Base-by-base conservation (phyloP, 2,329 filamentous ascomycete genomes). In the Aspergillus amoenus region DNA sequence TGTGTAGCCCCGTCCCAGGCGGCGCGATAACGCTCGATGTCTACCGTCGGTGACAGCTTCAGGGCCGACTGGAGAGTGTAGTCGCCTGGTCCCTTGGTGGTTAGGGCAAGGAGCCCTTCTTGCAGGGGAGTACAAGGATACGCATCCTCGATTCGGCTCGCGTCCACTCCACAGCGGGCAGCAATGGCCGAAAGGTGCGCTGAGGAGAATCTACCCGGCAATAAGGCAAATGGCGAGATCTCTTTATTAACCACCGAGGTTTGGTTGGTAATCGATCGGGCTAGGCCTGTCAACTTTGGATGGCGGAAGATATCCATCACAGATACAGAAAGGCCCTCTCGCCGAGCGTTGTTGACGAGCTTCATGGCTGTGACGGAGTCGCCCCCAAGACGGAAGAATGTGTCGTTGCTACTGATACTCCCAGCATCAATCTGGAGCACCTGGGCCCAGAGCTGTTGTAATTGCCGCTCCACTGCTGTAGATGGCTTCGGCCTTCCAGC, bases 111-210 rank as follows among this genome's bases (percentile, higher is more conserved):
- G 9, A 59, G 22, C 7, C 47, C 56, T 42, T 59, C 46, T 41
- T 59, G 56, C 15, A 55, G 24, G 2, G 52, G 42, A 1, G 56
- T 59, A 18, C 46, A 55, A 5, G 56, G 56, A 18, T 55, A 59
- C 3, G 48, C 30, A 41, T 57, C 55, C 3, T 57, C 43, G 11
- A 57, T 48, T 9, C 34, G 15, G 21, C 48, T 40, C 15, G n/a
- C 39, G 3, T 50, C 27, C 7, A 24, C 24, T 22, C 18, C 13
- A n/a, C 21, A 24, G 15, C 27, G n/a, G 15, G 39, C 39, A 3
- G 39, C 39, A 13, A 13, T n/a, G 12, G 11, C 12, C 39, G 15
- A 41, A 3, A n/a, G 5, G 5, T 22, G 6, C 39, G 15, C 15
- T 7, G 39, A 41, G 12, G 39, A 13, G 11, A n/a, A 13, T 13